A percentile compares a stretch with the other conserved stretches of the same genome.
phyloP scores from a whole-genome alignment of 2,329 filamentous ascomycete genomes.

The Didymella segeticola region DNA sequence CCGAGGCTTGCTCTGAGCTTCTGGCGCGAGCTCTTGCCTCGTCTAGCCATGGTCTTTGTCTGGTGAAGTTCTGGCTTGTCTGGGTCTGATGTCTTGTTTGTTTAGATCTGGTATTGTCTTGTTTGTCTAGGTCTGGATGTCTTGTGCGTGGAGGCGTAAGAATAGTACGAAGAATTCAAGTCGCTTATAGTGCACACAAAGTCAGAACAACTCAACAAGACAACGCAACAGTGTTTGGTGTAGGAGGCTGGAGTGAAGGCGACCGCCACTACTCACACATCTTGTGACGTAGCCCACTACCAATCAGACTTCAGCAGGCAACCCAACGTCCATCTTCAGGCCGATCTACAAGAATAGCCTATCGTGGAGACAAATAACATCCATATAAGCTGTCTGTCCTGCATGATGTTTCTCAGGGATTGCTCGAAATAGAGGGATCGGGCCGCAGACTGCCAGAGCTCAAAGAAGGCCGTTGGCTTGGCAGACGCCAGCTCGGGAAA shows the following conservation, averaged over 20 bases:
- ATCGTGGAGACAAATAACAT: not conserved
- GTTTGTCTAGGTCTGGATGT: too few relatives aligned
- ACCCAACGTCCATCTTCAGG: not conserved
- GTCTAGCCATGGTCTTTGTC: slow-evolving; percentile 4
- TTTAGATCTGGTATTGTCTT: too few relatives aligned
- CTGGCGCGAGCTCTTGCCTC: slow-evolving; percentile 23
- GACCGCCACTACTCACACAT: slow-evolving; percentile 28
- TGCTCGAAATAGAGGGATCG: not conserved
- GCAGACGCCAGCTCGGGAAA: slow-evolving; percentile 35
- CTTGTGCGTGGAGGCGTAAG: too few relatives aligned
- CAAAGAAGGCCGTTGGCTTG: slow-evolving; percentile 5
- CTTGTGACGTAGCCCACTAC: slow-evolving; percentile 36
- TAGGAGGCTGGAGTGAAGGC: slow-evolving; percentile 28
- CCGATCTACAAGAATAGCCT: not conserved
- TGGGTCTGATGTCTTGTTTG: too few relatives aligned
- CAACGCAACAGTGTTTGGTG: slow-evolving; percentile 7
- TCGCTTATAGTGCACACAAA: too few relatives aligned
- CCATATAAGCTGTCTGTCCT: not conserved
- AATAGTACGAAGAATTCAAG: too few relatives aligned
- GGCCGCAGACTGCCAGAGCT: slow-evolving; percentile 11
- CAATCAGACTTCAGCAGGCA: slow-evolving; percentile 30
- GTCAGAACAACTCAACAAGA: not conserved
- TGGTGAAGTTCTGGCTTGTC: too few relatives aligned
- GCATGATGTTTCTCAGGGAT: not conserved
- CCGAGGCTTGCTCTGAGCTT: slow-evolving; percentile 36